Conservation (phyloP, 1,284 basidiomycete species). For the Xanthoconium separans region DNA sequence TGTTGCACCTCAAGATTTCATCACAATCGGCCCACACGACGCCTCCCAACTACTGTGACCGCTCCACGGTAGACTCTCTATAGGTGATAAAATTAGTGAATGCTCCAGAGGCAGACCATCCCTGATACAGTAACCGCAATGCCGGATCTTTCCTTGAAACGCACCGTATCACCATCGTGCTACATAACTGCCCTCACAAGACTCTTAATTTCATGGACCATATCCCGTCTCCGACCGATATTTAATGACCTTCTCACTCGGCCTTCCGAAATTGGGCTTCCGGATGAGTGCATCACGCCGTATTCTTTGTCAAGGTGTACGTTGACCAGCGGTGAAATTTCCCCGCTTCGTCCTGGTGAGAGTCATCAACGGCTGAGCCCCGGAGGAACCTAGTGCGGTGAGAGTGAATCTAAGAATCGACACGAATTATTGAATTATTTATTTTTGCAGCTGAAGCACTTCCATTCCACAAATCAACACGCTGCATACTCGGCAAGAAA, state of each 20-base stretch:
- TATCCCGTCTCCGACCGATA: conserved; percentile 5
- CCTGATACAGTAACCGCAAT: conserved; percentile 6
- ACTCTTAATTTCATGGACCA: conserved; percentile 5
- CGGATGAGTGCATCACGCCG: background rate
- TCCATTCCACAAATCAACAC: conserved; percentile 1
- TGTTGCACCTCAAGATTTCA: background rate
- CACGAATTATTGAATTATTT: background rate
- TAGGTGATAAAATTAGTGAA: background rate
- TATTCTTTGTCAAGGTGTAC: background rate
- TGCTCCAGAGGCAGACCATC: background rate
- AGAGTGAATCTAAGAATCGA: background rate
- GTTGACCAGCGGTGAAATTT: background rate
- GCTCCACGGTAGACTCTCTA: too few species aligned
- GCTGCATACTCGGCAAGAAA: background rate
- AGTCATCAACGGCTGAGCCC: background rate
- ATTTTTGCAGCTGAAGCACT: background rate
- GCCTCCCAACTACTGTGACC: too few species aligned
- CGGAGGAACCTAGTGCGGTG: background rate
- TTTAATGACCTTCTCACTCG: background rate
- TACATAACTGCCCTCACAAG: conserved; percentile 1
- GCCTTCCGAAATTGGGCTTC: background rate
- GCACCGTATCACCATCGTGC: background rate
- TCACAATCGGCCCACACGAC: background rate
- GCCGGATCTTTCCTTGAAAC: conserved; percentile 26
- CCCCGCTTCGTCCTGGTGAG: background rate